phyloP scores from a whole-genome alignment of 192 early-diverging fungal genomes.

The Coemansia sp. region DNA sequence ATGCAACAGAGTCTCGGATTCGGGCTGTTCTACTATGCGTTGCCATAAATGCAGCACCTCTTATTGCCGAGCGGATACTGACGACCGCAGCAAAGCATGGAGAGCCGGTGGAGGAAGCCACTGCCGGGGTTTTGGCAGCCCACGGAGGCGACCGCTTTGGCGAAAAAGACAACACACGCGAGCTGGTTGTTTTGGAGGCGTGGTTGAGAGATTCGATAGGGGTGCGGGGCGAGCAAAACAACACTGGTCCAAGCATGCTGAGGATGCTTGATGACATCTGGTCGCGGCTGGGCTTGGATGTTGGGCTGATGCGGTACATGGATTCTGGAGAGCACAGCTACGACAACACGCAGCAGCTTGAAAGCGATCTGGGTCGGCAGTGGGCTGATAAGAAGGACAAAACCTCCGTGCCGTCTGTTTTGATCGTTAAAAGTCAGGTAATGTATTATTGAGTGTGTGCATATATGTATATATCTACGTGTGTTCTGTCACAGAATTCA shows the following conservation, averaged over 20 bases:
- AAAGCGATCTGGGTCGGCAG: neutral
- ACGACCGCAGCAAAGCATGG: neutral
- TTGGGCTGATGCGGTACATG: neutral
- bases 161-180: conserved; percentile 40
- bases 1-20: neutral
- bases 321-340: neutral
- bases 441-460: too few relatives aligned
- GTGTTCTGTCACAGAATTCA: neutral
- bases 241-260: neutral
- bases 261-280: neutral
- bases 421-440: neutral
- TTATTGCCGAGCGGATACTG: conserved; percentile 10
- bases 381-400: neutral
- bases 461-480: neutral
- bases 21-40: conserved; percentile 26
- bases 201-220: conserved; percentile 15
- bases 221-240: neutral
- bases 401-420: neutral
- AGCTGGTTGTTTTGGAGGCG: conserved; percentile 16
- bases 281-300: neutral
- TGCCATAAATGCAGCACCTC: conserved; percentile 40
- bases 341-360: neutral
- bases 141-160: conserved; percentile 49
- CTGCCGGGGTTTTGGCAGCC: conserved; percentile 13
- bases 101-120: neutral